These are phyloP conservation scores for Hibiscus mutabilis DNA, from an alignment of 345 rosid genomes.

Conservation along the genomic window DNA sequence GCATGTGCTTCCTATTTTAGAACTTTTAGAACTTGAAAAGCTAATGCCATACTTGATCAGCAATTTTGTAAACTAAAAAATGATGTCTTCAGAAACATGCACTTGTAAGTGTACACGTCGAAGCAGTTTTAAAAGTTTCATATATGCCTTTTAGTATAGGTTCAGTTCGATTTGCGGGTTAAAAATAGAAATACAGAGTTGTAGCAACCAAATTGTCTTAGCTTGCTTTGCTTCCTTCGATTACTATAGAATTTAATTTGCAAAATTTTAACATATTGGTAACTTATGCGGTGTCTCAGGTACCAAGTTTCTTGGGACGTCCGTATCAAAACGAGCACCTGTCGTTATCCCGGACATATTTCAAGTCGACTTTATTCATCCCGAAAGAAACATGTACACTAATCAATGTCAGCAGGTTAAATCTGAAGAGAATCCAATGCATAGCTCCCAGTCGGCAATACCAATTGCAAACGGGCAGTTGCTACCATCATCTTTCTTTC, in stretches of 20 bases:
- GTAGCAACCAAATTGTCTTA: neutral
- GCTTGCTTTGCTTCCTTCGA: slow-evolving; percentile 1
- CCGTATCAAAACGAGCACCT: slow-evolving; percentile 26
- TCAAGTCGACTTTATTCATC: slow-evolving; percentile 27
- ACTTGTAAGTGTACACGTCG: neutral
- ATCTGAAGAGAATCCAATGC: slow-evolving; percentile 37
- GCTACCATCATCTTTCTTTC: slow-evolving; percentile 25
- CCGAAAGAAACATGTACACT: slow-evolving; percentile 30
- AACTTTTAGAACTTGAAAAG: no score
- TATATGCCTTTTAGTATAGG: neutral
- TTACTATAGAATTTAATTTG: neutral
- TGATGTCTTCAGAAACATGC: neutral
- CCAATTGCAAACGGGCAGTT: slow-evolving; percentile 23
- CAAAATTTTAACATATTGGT: neutral
- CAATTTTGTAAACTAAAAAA: neutral
- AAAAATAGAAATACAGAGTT: neutral
- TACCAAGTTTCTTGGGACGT: slow-evolving; percentile 25
- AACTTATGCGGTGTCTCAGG: slow-evolving; percentile 27
- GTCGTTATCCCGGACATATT: slow-evolving; percentile 48
- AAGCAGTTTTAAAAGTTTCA: no score
- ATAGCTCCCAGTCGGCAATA: slow-evolving; percentile 27
- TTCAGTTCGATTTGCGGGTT: neutral
- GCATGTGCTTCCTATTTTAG: neutral
- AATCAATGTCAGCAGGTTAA: slow-evolving; percentile 37
- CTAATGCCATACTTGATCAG: neutral